These are phyloP conservation scores for Aspergillus quadricinctus DNA, from an alignment of 2,329 filamentous ascomycete species.

Conservation along the genomic window DNA sequence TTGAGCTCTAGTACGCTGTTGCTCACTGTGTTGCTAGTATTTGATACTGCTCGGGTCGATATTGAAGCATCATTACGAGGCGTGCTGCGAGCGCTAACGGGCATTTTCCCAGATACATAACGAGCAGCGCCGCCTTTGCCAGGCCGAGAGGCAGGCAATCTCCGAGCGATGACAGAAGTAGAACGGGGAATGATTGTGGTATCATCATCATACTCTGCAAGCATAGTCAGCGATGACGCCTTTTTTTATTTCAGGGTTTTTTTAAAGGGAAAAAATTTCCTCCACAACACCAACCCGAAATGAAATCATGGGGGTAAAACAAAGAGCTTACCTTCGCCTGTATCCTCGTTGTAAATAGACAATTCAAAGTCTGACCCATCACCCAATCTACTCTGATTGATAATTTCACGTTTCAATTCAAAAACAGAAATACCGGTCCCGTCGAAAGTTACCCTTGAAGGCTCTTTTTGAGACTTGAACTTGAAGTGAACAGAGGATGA, in stretches of 20 bases:
- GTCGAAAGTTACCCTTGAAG: constrained; percentile 90
- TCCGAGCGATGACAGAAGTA: constrained; percentile 84
- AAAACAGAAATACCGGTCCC: constrained; percentile 97
- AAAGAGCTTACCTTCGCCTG: constrained; percentile 70
- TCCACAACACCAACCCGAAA: neutral
- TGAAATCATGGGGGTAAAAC: neutral
- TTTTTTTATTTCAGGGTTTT: neutral
- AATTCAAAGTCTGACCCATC: constrained; percentile 97
- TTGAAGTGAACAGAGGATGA: constrained; percentile 99
- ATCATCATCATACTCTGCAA: constrained; percentile 89
- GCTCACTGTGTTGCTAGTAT: constrained; percentile 37
- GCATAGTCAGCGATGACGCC: constrained; percentile 26
- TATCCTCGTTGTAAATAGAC: constrained; percentile 88
- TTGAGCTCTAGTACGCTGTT: constrained; percentile 64
- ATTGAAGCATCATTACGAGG: constrained; percentile 60
- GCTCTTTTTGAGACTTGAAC: constrained; percentile 98
- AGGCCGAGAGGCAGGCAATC: constrained; percentile 75
- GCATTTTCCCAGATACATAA: constrained; percentile 96
- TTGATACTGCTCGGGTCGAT: constrained; percentile 31
- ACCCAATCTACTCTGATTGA: constrained; percentile 85
- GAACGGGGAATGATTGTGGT: constrained; percentile 95
- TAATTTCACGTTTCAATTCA: constrained; percentile 98
- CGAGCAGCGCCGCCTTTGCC: constrained; percentile 87
- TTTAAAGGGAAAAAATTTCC: neutral
- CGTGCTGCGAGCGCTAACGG: constrained; percentile 76